A percentile compares a stretch with the other conserved stretches of the same genome.
These are phyloP conservation scores for Fonsecaea monophora DNA, from an alignment of 2,329 filamentous ascomycete genomes.

Conservation along the genomic window DNA sequence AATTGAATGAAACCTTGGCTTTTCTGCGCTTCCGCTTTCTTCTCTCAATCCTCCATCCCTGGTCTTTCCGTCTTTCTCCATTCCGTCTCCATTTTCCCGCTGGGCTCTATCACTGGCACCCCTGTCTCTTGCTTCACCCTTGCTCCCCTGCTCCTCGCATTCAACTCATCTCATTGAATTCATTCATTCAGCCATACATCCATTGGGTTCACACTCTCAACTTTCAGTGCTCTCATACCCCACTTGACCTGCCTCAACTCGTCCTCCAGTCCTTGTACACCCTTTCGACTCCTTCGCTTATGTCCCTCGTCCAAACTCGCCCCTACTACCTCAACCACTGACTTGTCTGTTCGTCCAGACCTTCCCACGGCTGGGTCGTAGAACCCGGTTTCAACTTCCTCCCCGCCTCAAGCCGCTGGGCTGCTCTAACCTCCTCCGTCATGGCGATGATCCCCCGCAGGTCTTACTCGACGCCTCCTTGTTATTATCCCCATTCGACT, in stretches of 20 bases:
- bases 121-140: slow-evolving; percentile 11
- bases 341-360: slow-evolving; percentile 23
- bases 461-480: slow-evolving; percentile 1
- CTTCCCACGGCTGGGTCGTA: neutral
- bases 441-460: slow-evolving; percentile 5
- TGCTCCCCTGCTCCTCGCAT: neutral
- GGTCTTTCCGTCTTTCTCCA: neutral
- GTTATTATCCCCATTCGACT: neutral
- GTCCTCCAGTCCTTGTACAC: slow-evolving; percentile 10
- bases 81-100: slow-evolving; percentile 7
- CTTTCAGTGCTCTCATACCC: neutral
- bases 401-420: slow-evolving; percentile 5
- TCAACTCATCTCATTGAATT: neutral
- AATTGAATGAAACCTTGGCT: neutral
- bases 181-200: neutral
- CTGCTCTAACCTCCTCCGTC: neutral
- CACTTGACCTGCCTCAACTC: neutral
- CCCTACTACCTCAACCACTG: neutral
- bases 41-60: neutral
- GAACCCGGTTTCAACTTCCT: neutral
- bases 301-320: neutral
- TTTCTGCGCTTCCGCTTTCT: neutral
- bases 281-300: slow-evolving; percentile 12
- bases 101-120: neutral
- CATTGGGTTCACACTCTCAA: neutral